phyloP scores from a whole-genome alignment of 106 monocot species.

The Agapanthus africanus region DNA sequence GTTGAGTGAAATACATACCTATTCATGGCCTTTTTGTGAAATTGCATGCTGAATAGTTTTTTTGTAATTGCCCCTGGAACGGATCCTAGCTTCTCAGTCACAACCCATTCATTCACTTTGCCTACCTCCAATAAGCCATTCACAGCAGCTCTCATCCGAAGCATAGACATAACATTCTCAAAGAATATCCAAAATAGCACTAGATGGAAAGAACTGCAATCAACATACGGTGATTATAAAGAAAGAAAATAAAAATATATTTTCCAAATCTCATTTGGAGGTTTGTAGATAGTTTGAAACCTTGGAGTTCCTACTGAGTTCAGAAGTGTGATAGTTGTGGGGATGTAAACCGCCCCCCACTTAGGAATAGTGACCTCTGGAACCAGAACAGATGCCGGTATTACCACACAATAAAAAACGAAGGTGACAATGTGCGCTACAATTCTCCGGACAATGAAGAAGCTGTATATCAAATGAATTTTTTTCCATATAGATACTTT shows the following conservation, averaged over 20 bases:
- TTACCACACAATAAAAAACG: constrained; percentile 23
- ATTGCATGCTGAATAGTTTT: constrained; percentile 1
- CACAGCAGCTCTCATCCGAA: constrained; percentile 29
- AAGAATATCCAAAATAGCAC: constrained; percentile 33
- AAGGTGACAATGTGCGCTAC: constrained; percentile 16
- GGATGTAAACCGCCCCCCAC: constrained; percentile 29
- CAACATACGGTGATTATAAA: not conserved
- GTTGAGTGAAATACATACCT: constrained; percentile 5
- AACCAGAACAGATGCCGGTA: constrained; percentile 23
- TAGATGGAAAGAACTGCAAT: constrained; percentile 29
- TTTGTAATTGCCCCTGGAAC: constrained; percentile 4
- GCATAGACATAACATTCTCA: constrained; percentile 39
- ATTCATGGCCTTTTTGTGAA: constrained; percentile 4
- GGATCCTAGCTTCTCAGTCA: constrained; percentile 34
- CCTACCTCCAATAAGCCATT: constrained; percentile 25
- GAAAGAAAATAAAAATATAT: not conserved
- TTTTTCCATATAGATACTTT: constrained; percentile 2
- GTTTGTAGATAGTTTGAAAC: not conserved
- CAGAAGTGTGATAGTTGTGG: constrained; percentile 23
- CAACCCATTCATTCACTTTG: constrained; percentile 37
- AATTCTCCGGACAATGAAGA: constrained; percentile 1
- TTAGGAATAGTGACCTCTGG: constrained; percentile 28
- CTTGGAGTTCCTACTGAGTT: constrained; percentile 29
- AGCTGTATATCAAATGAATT: constrained; percentile 7
- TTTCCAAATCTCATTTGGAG: not conserved